Conservation (phyloP, 306 rosid genomes). For the Dalbergia cultrata region DNA sequence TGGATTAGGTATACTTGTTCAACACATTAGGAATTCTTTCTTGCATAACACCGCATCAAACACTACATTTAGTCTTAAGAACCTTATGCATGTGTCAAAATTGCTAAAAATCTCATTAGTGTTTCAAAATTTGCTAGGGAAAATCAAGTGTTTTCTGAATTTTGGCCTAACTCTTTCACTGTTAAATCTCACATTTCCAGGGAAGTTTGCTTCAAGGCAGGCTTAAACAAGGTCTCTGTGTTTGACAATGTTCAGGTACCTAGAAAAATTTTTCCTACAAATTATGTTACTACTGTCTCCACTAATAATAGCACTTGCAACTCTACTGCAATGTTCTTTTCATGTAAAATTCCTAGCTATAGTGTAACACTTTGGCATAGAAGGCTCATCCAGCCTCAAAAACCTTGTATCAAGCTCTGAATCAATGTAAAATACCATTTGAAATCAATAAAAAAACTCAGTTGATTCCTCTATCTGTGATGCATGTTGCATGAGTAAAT, state of each 20-base stretch:
- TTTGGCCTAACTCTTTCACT: background rate
- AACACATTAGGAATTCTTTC: background rate
- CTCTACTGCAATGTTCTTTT: no score
- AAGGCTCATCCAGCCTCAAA: no score
- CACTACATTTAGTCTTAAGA: background rate
- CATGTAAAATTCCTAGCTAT: no score
- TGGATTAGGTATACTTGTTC: background rate
- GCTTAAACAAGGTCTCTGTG: fast-evolving
- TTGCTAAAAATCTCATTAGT: background rate
- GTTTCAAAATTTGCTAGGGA: background rate
- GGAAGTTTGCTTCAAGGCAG: background rate
- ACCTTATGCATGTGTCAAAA: background rate
- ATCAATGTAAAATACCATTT: no score
- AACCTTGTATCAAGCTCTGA: no score
- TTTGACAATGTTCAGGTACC: background rate
- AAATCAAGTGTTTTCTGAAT: background rate
- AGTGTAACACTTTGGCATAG: no score
- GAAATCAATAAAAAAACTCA: no score
- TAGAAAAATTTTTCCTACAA: no score
- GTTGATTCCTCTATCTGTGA: background rate
- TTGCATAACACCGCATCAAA: background rate
- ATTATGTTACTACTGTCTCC: no score
- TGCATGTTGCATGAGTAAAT: background rate
- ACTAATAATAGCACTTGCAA: no score
- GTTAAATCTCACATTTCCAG: background rate